Evolutionary conservation across 257 asterid species (phyloP).

Genomic region (Nicotiana sylvestris): DNA sequence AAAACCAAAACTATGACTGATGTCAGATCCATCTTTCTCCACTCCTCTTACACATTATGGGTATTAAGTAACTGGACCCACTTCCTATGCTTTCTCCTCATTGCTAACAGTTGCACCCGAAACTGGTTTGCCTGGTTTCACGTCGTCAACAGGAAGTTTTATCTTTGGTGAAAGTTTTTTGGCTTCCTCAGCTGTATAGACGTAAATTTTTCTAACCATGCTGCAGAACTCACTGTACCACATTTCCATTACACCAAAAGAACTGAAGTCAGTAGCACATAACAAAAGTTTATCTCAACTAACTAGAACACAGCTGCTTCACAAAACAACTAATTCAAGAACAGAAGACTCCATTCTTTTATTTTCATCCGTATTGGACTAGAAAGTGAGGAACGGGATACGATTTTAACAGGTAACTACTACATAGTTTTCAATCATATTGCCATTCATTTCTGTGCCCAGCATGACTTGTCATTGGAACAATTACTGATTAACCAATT

Average conservation of each 20-base stretch:
- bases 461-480: background rate
- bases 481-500: background rate
- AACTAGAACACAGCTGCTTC: background rate
- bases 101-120: conserved; percentile 44
- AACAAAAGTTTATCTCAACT: background rate
- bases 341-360: background rate
- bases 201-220: conserved; percentile 83
- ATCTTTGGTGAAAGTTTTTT: conserved; percentile 79
- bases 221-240: conserved; percentile 75
- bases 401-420: background rate
- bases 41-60: conserved; percentile 13
- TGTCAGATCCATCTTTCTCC: conserved; percentile 27
- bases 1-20: conserved; percentile 30
- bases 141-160: conserved; percentile 53
- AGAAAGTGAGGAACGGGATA: background rate
- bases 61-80: conserved; percentile 39
- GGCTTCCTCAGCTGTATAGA: conserved; percentile 81
- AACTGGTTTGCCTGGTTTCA: conserved; percentile 36
- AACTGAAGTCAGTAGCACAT: background rate
- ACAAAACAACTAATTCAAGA: background rate
- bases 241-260: conserved; percentile 13
- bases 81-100: conserved; percentile 63
- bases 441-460: background rate
- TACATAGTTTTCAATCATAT: background rate
- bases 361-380: background rate